Conservation (phyloP, 2,329 filamentous ascomycete species). For the Penicillium griseofulvum region DNA sequence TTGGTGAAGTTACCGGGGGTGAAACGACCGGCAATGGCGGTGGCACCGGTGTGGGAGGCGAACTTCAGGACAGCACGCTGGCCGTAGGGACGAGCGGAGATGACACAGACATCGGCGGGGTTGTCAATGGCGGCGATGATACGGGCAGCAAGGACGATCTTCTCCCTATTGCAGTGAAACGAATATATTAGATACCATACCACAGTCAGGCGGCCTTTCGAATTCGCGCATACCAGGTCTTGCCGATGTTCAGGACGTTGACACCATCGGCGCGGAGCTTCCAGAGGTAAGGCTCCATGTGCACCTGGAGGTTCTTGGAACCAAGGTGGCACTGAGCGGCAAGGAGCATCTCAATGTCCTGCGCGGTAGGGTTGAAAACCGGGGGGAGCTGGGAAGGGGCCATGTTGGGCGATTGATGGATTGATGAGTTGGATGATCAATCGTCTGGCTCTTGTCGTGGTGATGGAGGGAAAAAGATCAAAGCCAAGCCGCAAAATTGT, state of each 20-base stretch:
- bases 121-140: conserved; percentile 99
- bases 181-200: conserved; percentile 21
- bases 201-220: neutral
- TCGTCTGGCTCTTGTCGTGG: conserved; percentile 46
- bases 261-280: conserved; percentile 98
- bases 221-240: conserved; percentile 78
- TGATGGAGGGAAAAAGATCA: conserved; percentile 33
- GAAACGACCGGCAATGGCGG: conserved; percentile 98
- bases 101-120: conserved; percentile 98
- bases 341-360: conserved; percentile 99
- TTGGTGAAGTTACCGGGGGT: conserved; percentile 99
- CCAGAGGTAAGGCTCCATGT: conserved; percentile 99
- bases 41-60: conserved; percentile 95
- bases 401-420: conserved; percentile 70
- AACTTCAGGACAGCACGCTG: conserved; percentile 99
- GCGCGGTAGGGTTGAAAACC: conserved; percentile 92
- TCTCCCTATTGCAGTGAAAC: conserved; percentile 68
- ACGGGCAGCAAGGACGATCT: conserved; percentile 97
- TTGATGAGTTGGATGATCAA: conserved; percentile 45
- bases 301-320: conserved; percentile 98
- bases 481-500: conserved; percentile 32
- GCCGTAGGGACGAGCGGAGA: conserved; percentile 98
- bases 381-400: conserved; percentile 91
- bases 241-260: conserved; percentile 99
- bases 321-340: conserved; percentile 95